phyloP scores from a whole-genome alignment of 116 monocot species.

The Cymodocea nodosa region DNA sequence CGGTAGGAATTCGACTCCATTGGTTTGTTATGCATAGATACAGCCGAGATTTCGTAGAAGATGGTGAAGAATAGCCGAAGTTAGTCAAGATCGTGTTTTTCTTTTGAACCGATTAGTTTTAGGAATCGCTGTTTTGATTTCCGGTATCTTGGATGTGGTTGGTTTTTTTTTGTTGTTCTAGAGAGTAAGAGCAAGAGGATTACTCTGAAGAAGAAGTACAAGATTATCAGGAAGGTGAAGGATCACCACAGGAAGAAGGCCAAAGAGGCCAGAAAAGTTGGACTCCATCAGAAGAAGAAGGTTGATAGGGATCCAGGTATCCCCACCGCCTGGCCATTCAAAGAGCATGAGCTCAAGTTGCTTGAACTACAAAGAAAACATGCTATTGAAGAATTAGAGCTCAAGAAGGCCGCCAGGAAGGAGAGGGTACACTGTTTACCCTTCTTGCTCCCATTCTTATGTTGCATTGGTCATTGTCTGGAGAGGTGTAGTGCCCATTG shows the following conservation, averaged over 20 bases:
- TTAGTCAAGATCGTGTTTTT: too few species aligned
- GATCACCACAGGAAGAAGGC: constrained; percentile 96
- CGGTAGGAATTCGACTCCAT: too few species aligned
- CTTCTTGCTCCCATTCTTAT: not conserved
- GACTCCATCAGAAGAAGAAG: constrained; percentile 45
- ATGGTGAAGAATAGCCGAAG: too few species aligned
- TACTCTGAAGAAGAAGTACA: constrained; percentile 72
- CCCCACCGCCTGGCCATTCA: constrained; percentile 97
- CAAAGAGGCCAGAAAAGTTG: constrained; percentile 93
- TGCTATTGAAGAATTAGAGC: constrained; percentile 67
- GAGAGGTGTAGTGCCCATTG: too few species aligned
- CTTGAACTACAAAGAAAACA: constrained; percentile 65
- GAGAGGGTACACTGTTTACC: constrained; percentile 48
- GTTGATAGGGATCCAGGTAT: constrained; percentile 97
- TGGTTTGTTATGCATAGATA: too few species aligned
- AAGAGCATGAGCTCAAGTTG: constrained; percentile 84
- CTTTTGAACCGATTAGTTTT: too few species aligned
- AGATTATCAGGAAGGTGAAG: constrained; percentile 80
- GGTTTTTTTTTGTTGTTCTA: constrained; percentile 10
- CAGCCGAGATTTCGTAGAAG: too few species aligned
- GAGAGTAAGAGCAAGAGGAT: constrained; percentile 98
- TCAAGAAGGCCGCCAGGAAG: constrained; percentile 88
- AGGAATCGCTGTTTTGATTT: too few species aligned
- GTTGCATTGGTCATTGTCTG: too few species aligned
- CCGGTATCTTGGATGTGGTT: not conserved